Evolutionary conservation across 1,284 basidiomycete species (phyloP).

Genomic region (Moesziomyces sp.): DNA sequence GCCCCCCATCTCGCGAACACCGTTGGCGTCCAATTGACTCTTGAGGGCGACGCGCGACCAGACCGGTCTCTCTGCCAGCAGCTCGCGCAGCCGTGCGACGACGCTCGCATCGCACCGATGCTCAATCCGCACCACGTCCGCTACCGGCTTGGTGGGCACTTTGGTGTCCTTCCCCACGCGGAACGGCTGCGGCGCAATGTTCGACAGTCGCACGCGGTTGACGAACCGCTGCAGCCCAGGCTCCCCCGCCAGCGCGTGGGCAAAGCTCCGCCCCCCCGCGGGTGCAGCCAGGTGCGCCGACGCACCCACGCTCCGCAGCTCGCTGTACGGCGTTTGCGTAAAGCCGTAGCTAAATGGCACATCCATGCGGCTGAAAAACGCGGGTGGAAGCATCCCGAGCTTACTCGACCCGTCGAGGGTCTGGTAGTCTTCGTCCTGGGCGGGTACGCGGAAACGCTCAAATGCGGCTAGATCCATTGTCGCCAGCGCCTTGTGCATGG

Average conservation of each 20-base stretch:
- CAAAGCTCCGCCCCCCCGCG: conserved; percentile 2
- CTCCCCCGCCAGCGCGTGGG: conserved; percentile 5
- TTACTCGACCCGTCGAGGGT: conserved; percentile 27
- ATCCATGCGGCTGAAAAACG: conserved; percentile 58
- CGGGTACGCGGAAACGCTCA: conserved; percentile 31
- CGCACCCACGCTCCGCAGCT: conserved; percentile 34
- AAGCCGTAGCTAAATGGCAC: conserved; percentile 56
- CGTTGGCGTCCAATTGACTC: conserved; percentile 80
- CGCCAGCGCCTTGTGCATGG: conserved; percentile 49
- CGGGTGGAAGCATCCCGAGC: conserved; percentile 58
- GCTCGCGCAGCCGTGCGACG: conserved; percentile 12
- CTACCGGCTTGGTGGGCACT: conserved; percentile 19
- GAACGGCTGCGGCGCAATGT: conserved; percentile 42
- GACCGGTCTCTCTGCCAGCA: conserved; percentile 77
- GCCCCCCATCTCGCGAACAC: conserved; percentile 74
- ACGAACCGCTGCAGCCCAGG: conserved; percentile 36
- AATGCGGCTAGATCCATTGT: conserved; percentile 55
- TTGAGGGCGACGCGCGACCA: conserved; percentile 88
- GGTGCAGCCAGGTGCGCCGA: conserved; percentile 1
- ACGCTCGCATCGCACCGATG: conserved; percentile 22
- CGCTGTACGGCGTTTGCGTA: conserved; percentile 48
- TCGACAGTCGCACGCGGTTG: conserved; percentile 36
- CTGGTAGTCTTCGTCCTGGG: conserved; percentile 53
- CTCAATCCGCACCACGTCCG: conserved; percentile 33
- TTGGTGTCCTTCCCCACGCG: conserved; percentile 16